Evolutionary conservation across 257 asterid genomes (phyloP), one percentile per base, ranked within the genome.

Genomic region (Plantago elongata): DNA sequence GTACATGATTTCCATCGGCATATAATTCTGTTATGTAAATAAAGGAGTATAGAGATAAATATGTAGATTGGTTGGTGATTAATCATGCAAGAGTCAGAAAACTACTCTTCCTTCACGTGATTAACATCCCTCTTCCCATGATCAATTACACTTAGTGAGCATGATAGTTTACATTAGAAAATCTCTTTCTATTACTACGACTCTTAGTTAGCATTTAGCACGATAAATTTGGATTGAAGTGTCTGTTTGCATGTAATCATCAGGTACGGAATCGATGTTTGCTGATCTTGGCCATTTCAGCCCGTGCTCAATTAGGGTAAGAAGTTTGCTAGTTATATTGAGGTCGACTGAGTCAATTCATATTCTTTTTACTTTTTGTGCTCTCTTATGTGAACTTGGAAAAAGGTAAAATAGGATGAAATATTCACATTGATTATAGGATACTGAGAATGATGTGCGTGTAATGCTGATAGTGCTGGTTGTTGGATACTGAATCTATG

Each of bases 241-340:
- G 47, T 45, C 45, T 42, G 5, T 60, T n/a, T 70, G 56, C 67
- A 59, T 74, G 69, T 74, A 69, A 59, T 61, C 60, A 57, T 54
- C 77, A 92, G 99, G 99, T 69, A 86, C 99, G 13, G 99, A 92
- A 77, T 96, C 99, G 54, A 89, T 92, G 99, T 92, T 84, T 73
- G 99, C 99, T 17, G 96, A 92, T 78, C 89, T 92, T 75, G 99
- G 99, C 68, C 99, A 92, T 84, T 92, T 92, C 72, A 83, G 86
- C 61, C 80, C 94, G 58, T 49, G 48, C 69, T 84, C 99, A 38
- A 79, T 89, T 68, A 74, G 93, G 87, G 96, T 86, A 80, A 77
- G 75, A 66, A 16, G 13, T 52, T 22, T 22, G 40, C 40, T 34
- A 7, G 40, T 34, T 34, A 6, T 34, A 34, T 7, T 34, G 40